These are phyloP conservation scores for Podila epigama DNA, from an alignment of 192 early-diverging fungal species.

Conservation along the genomic window DNA sequence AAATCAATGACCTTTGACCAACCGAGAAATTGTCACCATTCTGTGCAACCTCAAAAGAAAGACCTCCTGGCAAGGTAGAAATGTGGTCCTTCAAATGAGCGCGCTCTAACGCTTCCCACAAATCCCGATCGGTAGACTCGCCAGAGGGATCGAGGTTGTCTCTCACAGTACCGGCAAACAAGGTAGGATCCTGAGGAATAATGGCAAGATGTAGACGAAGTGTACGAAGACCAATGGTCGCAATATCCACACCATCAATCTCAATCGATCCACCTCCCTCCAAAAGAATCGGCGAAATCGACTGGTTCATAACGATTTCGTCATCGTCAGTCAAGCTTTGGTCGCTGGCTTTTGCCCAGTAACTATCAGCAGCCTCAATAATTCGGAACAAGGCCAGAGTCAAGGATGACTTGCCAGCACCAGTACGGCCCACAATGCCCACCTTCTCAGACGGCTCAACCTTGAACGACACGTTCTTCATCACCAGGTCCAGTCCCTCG, in stretches of 20 bases:
- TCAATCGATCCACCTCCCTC: conserved; percentile 27
- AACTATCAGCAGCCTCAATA: not conserved
- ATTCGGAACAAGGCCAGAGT: too few species aligned
- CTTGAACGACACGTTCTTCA: too few species aligned
- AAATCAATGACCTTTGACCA: conserved; percentile 50
- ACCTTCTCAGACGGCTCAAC: too few species aligned
- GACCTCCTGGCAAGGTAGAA: conserved; percentile 35
- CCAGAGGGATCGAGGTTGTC: conserved; percentile 63
- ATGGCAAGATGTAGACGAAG: conserved; percentile 67
- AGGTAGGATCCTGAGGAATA: conserved; percentile 73
- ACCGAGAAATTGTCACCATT: conserved; percentile 17
- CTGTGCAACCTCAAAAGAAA: conserved; percentile 5
- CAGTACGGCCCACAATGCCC: too few species aligned
- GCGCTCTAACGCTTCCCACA: conserved; percentile 61
- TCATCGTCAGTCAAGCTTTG: not conserved
- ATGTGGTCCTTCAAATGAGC: conserved; percentile 54
- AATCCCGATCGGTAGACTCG: conserved; percentile 49
- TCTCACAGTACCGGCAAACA: conserved; percentile 63
- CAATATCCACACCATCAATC: conserved; percentile 66
- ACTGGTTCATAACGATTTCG: not conserved
- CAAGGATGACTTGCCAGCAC: too few species aligned
- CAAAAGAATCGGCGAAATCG: too few species aligned
- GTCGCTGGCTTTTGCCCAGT: not conserved
- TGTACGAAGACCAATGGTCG: conserved; percentile 56
- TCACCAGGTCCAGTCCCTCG: too few species aligned